These are phyloP conservation scores for Kazachstania sp. DNA, from an alignment of 1,139 yeast genomes.

Conservation along the genomic window DNA sequence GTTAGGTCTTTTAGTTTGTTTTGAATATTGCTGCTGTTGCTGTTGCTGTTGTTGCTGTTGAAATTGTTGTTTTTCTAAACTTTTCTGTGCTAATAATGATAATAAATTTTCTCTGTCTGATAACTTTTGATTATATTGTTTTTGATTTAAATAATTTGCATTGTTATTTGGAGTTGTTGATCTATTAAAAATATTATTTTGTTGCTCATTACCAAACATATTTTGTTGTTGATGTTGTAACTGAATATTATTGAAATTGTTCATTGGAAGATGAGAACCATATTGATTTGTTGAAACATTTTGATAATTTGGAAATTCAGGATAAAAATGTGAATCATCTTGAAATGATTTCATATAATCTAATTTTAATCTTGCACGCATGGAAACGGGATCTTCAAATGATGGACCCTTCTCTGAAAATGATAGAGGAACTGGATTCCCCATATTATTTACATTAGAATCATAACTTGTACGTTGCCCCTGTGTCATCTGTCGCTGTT, in stretches of 20 bases:
- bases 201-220: not conserved
- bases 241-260: conserved; percentile 1
- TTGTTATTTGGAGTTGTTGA: not conserved
- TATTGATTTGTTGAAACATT: not conserved
- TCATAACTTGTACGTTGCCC: not conserved
- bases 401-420: not conserved
- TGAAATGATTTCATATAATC: conserved; percentile 23
- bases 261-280: not conserved
- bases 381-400: conserved; percentile 15
- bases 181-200: conserved; percentile 1
- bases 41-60: conserved; percentile 15
- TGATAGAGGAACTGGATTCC: not conserved
- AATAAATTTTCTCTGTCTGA: conserved; percentile 13
- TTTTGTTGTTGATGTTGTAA: conserved; percentile 3
- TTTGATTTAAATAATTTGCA: conserved; percentile 4
- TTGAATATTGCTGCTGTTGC: conserved; percentile 13
- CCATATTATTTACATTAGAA: not conserved
- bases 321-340: conserved; percentile 24
- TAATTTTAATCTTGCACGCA: conserved; percentile 21
- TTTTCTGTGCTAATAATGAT: conserved; percentile 15
- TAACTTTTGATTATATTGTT: conserved; percentile 4
- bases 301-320: conserved; percentile 12
- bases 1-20: conserved; percentile 9
- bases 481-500: not conserved
- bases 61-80: conserved; percentile 16